Base-by-base conservation (phyloP, 1,284 basidiomycete genomes). In the Volvariella volvacea region DNA sequence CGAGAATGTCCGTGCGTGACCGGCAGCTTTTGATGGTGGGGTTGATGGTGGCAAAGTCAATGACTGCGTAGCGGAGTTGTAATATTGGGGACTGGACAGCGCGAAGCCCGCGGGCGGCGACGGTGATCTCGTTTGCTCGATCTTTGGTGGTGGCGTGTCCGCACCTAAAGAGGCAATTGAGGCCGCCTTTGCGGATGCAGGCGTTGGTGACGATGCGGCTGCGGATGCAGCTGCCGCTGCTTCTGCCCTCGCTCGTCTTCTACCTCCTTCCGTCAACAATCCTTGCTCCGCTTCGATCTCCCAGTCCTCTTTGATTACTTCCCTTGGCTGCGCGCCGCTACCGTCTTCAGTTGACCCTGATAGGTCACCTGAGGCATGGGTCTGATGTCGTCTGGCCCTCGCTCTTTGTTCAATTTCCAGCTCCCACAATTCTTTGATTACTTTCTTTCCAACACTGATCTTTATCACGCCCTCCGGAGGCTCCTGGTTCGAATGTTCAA, bases 241-340 rank as follows among this genome's bases (percentile, higher is more conserved):
- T 1, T 63, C 66, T 1, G 78, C 79, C 48, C 83, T 67, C 12
- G 81, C 79, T 34, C 81, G 73, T 39, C 84, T 65, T 45, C 72
- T 73, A 9, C 79, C 83, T 14, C 82, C 84, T 48, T 86, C 84
- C 3, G 83, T 86, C 33, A 82, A 57, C 36, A 88, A 55, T 0
- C 83, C 83, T 50, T 77, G 78, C 52, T 88, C 83, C 1, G 80
- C 83, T 50, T 88, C 85, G 21, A 86, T 73, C 53, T 88, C 85
- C 85, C 85, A 88, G 22, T 69, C 57, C 54, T 88, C 85, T 55
- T 83, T 87, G 20, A 71, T 58, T 1, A 73, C 58, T 30, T 64
- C 68, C 33, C 55, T 33, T 25, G 42, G 47, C 2, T 51, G 44
- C 42, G 36, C 6, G 47, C 37, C 15, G 45, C 22, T 22, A 48